phyloP scores from a whole-genome alignment of 1,139 yeast genomes.

The Eremothecium sinecaudum region DNA sequence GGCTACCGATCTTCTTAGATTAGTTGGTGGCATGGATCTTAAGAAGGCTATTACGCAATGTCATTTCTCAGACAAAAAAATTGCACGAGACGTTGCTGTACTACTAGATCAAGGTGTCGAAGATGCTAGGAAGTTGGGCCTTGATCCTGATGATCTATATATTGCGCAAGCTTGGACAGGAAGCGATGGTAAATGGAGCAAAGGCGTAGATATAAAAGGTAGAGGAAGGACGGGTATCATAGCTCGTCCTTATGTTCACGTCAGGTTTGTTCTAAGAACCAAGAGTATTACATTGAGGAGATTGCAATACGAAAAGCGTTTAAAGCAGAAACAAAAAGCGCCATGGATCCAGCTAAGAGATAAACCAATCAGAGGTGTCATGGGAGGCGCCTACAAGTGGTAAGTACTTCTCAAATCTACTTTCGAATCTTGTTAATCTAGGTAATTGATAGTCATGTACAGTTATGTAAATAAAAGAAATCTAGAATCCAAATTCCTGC shows the following conservation, averaged over 20 bases:
- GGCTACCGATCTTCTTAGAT: constrained; percentile 70
- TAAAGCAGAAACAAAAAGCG: constrained; percentile 37
- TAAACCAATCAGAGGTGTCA: constrained; percentile 37
- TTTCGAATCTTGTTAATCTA: too few relatives aligned
- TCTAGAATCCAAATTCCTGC: too few relatives aligned
- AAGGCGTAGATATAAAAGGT: constrained; percentile 76
- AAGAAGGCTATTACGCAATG: constrained; percentile 84
- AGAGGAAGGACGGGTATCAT: constrained; percentile 84
- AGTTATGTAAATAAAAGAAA: constrained; percentile 10
- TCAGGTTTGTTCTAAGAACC: constrained; percentile 66
- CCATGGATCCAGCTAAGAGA: constrained; percentile 40
- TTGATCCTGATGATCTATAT: constrained; percentile 54
- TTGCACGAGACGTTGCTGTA: constrained; percentile 71
- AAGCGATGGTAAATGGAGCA: constrained; percentile 67
- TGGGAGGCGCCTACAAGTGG: constrained; percentile 46
- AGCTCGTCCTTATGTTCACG: constrained; percentile 68
- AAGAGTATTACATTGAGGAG: constrained; percentile 49
- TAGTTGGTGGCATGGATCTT: constrained; percentile 57
- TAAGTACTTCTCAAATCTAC: constrained; percentile 31
- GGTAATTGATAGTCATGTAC: constrained; percentile 1
- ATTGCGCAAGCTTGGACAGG: constrained; percentile 88
- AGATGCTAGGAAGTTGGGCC: constrained; percentile 54
- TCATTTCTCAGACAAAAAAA: constrained; percentile 75
- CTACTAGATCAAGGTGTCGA: constrained; percentile 63
- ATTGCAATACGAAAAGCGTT: constrained; percentile 47